Percentiles rank a stretch among this genome's conserved stretches.
phyloP scores from a whole-genome alignment of 1,284 basidiomycete genomes.

The Entoloma clypeatum region DNA sequence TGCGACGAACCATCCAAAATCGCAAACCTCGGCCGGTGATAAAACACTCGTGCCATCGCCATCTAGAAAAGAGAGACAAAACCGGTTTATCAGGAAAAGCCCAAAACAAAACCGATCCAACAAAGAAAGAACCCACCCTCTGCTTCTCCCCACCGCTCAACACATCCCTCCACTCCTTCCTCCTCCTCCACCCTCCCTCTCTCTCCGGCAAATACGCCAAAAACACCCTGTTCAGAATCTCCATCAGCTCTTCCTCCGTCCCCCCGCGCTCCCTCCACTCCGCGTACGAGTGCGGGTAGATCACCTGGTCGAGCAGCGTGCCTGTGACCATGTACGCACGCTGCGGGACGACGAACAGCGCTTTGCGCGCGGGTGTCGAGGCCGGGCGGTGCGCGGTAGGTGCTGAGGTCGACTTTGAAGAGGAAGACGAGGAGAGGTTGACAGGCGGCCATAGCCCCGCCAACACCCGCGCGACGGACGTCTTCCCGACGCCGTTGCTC shows the following conservation, averaged over 20 bases:
- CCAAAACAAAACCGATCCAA: background rate
- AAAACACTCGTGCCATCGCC: constrained; percentile 82
- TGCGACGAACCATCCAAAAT: constrained; percentile 61
- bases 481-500: constrained; percentile 92
- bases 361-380: constrained; percentile 38
- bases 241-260: constrained; percentile 68
- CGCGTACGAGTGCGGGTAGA: constrained; percentile 83
- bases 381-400: constrained; percentile 54
- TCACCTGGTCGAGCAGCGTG: constrained; percentile 82
- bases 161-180: constrained; percentile 97
- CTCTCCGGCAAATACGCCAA: constrained; percentile 82
- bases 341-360: constrained; percentile 89
- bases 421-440: too few relatives aligned
- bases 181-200: constrained; percentile 86
- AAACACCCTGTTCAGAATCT: constrained; percentile 78
- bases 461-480: constrained; percentile 85
- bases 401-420: too few relatives aligned
- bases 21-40: constrained; percentile 77
- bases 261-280: constrained; percentile 58
- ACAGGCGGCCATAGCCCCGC: constrained; percentile 94
- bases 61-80: constrained; percentile 47
- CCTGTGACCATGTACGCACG: constrained; percentile 89
- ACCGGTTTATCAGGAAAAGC: constrained; percentile 6
- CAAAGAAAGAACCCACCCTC: constrained; percentile 45
- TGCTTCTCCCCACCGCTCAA: constrained; percentile 96